Base-by-base conservation (phyloP, 345 rosid genomes). In the Psidium guajava region DNA sequence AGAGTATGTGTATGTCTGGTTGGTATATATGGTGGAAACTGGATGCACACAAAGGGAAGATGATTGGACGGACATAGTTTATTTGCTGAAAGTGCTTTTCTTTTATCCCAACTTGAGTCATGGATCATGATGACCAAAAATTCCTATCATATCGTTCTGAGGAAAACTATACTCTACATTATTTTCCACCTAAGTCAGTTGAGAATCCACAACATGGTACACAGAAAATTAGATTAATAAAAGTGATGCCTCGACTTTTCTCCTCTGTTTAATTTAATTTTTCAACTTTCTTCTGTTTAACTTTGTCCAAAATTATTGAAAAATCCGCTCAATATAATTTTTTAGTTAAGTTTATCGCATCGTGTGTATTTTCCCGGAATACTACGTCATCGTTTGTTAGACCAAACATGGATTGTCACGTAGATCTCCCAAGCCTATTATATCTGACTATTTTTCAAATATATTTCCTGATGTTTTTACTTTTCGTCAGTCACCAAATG, bases 51-150 rank as follows among this genome's bases (percentile, higher is more conserved):
- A 89, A 83, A 89, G 85, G 84, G 88, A 84, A 87, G 87, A 87
- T 88, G 91, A 89, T 90, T 90, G 94, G 94, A 88, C 89, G 73
- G 88, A 86, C 87, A 55, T 89, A 64, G 75, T 86, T 89, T 90
- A 89, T 90, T 47, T 77, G 83, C 87, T 87, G 84, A 84, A 87
- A 87, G 84, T 88, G 87, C 88, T 87, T 12, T 82, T 82, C 44
- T n/a, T 36, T 82, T 52, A 15, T 27, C 57, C 82, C 90, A 84
- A 87, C 86, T 89, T 87, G 89, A 69, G 24, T 32, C 77, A 2
- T 32, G 24, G 4, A 32, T 32, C 77, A 69, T 69, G 42, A 32
- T 49, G 83, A 83, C 87, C 74, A 54, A 50, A 80, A 80, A 53
- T 50, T 51, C 42, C 58, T 82, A 58, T 82, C n/a, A 15, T 82